These are phyloP conservation scores for Barnettozyma pratensis DNA, from an alignment of 805 yeast species.

Conservation along the genomic window DNA sequence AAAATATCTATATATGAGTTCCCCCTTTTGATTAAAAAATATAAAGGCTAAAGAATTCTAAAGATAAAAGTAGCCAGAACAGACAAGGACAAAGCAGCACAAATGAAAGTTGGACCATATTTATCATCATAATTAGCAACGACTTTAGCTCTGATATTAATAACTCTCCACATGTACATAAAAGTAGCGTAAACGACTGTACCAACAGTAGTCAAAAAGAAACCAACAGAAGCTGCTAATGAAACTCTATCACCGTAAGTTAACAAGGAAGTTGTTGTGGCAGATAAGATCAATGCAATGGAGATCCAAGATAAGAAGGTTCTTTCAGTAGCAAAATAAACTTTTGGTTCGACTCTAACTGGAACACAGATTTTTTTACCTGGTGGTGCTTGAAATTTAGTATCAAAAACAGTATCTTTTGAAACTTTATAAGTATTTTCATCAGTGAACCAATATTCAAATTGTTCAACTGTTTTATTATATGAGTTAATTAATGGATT, in stretches of 20 bases:
- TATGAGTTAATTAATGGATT: constrained; percentile 17
- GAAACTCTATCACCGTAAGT: constrained; percentile 78
- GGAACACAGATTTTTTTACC: constrained; percentile 91
- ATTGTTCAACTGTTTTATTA: constrained; percentile 16
- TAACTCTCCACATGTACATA: constrained; percentile 76
- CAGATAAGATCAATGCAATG: constrained; percentile 81
- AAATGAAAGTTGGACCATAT: constrained; percentile 80
- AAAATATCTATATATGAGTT: neutral
- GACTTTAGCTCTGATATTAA: constrained; percentile 74
- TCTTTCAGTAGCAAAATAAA: constrained; percentile 97
- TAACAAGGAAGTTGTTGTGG: constrained; percentile 80
- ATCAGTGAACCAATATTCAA: constrained; percentile 46
- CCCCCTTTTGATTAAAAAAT: too few species aligned
- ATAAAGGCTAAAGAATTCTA: constrained; percentile 14
- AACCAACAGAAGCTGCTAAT: constrained; percentile 78
- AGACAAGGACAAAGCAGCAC: constrained; percentile 67
- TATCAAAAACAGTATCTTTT: constrained; percentile 57
- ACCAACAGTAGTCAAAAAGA: constrained; percentile 72
- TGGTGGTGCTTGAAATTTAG: constrained; percentile 65
- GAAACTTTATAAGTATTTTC: constrained; percentile 52
- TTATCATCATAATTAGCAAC: constrained; percentile 84
- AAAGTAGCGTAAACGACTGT: constrained; percentile 69
- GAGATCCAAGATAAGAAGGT: constrained; percentile 93
- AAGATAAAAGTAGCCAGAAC: constrained; percentile 56
- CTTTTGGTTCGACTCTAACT: constrained; percentile 96